Evolutionary conservation across 2,329 filamentous ascomycete genomes (phyloP).

Genomic region (Leptographium radiaticola): DNA sequence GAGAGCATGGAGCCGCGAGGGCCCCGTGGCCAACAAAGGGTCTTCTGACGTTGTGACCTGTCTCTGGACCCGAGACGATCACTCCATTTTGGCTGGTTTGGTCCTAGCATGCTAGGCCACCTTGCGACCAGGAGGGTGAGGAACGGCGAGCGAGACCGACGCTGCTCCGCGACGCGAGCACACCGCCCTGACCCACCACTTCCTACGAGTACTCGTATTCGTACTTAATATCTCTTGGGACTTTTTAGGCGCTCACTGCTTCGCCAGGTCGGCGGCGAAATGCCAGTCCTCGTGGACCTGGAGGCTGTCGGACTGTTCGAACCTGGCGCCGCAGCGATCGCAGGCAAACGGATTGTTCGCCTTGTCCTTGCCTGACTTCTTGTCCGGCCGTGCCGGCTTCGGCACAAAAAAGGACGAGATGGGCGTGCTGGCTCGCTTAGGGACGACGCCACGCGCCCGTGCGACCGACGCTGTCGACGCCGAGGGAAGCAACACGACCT

Average conservation of each 20-base stretch:
- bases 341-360: constrained; percentile 30
- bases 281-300: constrained; percentile 89
- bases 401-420: constrained; percentile 9
- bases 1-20: no score
- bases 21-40: no score
- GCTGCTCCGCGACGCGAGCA: background rate
- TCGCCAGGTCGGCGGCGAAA: constrained; percentile 72
- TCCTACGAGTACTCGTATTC: no score
- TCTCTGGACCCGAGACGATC: no score
- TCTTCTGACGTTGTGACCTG: no score
- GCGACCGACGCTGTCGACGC: background rate
- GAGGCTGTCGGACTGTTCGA: constrained; percentile 43
- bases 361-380: background rate
- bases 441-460: background rate
- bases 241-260: constrained; percentile 27
- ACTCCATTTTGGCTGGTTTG: no score
- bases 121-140: no score
- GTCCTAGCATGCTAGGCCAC: no score
- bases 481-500: background rate
- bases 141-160: no score
- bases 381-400: background rate
- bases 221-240: background rate
- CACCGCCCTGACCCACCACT: background rate
- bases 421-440: constrained; percentile 1
- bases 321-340: constrained; percentile 48